A percentile compares a stretch with the other conserved stretches of the same genome.
Conservation (phyloP, 1,284 basidiomycete genomes). For the Ganoderma resinaceum region DNA sequence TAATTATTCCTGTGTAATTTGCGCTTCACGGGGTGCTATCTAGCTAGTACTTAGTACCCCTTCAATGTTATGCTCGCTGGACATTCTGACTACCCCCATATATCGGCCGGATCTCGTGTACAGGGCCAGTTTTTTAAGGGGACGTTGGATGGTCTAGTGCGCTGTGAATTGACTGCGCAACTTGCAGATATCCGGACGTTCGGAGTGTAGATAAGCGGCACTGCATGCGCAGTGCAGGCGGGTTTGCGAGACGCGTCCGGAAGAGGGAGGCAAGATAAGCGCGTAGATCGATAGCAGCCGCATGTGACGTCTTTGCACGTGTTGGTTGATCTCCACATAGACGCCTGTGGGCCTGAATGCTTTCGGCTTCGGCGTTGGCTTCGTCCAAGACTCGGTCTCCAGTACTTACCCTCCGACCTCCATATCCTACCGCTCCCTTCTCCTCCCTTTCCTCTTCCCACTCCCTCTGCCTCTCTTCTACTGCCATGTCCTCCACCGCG, state of each 20-base stretch:
- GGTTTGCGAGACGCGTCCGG: slow-evolving; percentile 4
- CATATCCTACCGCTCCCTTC: slow-evolving; percentile 4
- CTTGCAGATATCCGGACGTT: not conserved
- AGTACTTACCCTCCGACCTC: slow-evolving; percentile 6
- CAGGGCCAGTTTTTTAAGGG: not conserved
- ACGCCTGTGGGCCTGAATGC: slow-evolving; percentile 3
- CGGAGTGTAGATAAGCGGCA: not conserved
- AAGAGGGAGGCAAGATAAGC: not conserved
- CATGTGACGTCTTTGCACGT: slow-evolving; percentile 32
- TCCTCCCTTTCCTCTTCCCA: slow-evolving; percentile 7
- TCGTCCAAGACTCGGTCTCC: not conserved
- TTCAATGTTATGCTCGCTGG: not conserved
- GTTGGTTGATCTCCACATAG: slow-evolving; percentile 28
- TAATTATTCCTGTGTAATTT: not conserved
- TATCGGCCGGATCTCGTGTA: not conserved
- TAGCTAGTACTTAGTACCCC: not conserved
- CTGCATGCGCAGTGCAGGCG: not conserved
- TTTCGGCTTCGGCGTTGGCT: slow-evolving; percentile 1
- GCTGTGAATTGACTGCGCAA: not conserved
- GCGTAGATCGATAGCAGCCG: not conserved
- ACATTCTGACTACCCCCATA: not conserved
- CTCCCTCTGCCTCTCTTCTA: not conserved
- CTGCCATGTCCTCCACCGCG: slow-evolving; percentile 26
- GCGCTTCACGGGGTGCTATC: too few species aligned
- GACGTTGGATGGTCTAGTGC: not conserved